Evolutionary conservation across 768 basidiomycete genomes (phyloP), one percentile per base, ranked within the genome.

Genomic region (Naematelia encephala): DNA sequence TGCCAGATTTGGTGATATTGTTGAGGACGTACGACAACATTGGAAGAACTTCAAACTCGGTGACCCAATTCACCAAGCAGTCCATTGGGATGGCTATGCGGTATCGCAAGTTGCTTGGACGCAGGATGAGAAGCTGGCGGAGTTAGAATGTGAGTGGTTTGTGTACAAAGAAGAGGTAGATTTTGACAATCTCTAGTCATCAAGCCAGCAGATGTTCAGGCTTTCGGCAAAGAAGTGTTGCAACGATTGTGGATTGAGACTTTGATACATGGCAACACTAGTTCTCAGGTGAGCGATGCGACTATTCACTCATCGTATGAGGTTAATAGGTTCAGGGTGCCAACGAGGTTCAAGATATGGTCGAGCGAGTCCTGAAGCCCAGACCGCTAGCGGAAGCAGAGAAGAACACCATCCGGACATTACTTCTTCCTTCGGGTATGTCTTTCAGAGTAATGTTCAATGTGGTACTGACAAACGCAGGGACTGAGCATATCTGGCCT

Each of bases 11-110:
- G 82, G 81, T 44, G 84, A 96, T 27, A 84, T 92, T 74, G 88
- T 87, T 70, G 90, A 97, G 76, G 85, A 90, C 80, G 90, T 91
- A 50, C 43, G 80, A 63, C 14, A 5, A 25, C 83, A 85, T 77
- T 90, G 87, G 84, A 83, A 86, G 62, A 99, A 97, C 77, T 90
- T 91, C 77, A 86, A 85, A 78, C 82, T 97, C 57, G 85, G 84
- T 5, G 88, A 91, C 76, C 88, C 90, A 1, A 90, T 80, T 92
- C 22, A 87, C 89, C 5, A 86, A 88, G 64, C 88, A 23, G 43
- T 26, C 26, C 59, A 88, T 70, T 91, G 86, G 70, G 80, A 81
- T 5, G 82, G 84, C 16, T 86, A 91, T 75, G 75, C 88, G 10
- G 77, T 90, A 51, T 80, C 85, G 0, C 84, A 88, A 48, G 78